Conservation (phyloP, 805 yeast genomes). For the Wickerhamiella kazuoi region DNA sequence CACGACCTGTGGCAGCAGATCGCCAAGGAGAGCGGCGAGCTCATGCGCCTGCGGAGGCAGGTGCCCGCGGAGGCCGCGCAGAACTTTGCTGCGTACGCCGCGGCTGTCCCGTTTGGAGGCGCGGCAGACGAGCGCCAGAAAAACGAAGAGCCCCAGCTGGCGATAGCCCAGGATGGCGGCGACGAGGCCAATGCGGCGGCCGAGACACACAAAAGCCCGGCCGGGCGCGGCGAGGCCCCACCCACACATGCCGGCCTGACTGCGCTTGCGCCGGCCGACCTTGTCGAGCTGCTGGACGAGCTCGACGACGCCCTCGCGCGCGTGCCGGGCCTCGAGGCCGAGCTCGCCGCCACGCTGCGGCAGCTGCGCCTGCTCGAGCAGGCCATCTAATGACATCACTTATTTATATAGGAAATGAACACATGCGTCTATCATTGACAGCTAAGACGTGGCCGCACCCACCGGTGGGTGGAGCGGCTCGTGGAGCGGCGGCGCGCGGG, state of each 20-base stretch:
- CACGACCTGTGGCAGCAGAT: slow-evolving; percentile 2
- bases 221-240: background rate
- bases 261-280: background rate
- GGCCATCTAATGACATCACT: background rate
- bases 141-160: background rate
- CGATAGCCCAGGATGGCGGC: background rate
- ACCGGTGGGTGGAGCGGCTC: background rate
- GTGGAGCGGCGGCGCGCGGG: too few relatives aligned
- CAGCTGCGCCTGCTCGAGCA: background rate
- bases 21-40: background rate
- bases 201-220: background rate
- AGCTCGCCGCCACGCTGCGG: background rate
- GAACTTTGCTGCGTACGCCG: background rate
- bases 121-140: background rate
- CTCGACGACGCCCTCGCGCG: background rate
- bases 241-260: background rate
- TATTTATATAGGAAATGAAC: background rate
- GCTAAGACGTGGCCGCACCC: background rate
- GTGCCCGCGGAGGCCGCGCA: background rate
- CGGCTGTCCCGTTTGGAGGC: background rate
- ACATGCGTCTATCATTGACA: background rate
- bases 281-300: background rate
- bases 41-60: background rate
- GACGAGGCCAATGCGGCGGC: background rate
- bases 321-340: background rate